These are phyloP conservation scores for Striga asiatica DNA, from an alignment of 257 asterid species.

Conservation along the genomic window DNA sequence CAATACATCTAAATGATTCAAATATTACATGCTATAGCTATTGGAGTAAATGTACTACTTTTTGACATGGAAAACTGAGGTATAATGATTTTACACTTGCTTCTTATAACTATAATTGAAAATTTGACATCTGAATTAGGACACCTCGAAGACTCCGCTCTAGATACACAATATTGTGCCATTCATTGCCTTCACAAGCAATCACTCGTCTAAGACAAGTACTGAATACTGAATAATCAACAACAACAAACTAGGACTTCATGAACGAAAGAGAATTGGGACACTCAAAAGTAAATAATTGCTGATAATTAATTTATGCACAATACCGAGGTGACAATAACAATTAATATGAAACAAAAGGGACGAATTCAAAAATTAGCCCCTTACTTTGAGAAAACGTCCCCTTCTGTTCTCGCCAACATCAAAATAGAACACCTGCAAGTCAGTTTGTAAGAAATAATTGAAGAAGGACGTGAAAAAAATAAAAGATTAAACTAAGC, in stretches of 20 bases:
- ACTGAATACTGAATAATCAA: not conserved
- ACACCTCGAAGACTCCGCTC: not conserved
- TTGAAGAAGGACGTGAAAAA: not conserved
- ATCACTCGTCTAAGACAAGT: not conserved
- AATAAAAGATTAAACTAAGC: not conserved
- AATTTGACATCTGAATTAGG: not conserved
- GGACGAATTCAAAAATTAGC: constrained; percentile 2
- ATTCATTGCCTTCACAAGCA: constrained; percentile 1
- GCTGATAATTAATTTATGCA: not conserved
- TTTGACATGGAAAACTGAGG: too few species aligned
- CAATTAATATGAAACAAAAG: not conserved
- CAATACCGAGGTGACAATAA: not conserved
- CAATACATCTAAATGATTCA: not conserved
- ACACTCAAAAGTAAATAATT: not conserved
- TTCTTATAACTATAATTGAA: not conserved
- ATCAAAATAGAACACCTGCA: constrained; percentile 89
- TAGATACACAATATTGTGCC: too few species aligned
- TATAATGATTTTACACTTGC: not conserved
- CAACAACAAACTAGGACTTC: not conserved
- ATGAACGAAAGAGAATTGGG: not conserved
- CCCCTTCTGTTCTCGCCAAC: constrained; percentile 97
- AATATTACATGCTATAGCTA: not conserved
- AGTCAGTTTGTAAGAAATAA: constrained; percentile 5
- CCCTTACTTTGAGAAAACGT: constrained; percentile 81
- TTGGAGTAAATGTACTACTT: not conserved